Evolutionary conservation across 371 early-diverging fungal genomes (phyloP).

Genomic region (Apophysomyces variabilis): DNA sequence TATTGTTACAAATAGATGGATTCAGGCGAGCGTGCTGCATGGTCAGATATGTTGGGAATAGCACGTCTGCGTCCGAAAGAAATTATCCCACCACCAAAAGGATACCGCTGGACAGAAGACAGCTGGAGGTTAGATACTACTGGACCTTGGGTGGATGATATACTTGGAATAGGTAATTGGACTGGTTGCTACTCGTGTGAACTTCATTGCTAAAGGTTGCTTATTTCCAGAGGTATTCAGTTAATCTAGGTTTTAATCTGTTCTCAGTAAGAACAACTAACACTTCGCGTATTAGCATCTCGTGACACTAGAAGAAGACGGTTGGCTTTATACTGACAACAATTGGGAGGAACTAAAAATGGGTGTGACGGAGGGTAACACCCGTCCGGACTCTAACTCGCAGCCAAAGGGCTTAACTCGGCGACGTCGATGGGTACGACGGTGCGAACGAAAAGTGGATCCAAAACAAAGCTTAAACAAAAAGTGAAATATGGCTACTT

Average conservation of each 20-base stretch:
- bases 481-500: background rate
- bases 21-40: constrained; percentile 30
- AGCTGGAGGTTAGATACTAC: constrained; percentile 46
- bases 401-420: constrained; percentile 20
- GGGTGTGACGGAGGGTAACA: constrained; percentile 5
- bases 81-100: constrained; percentile 42
- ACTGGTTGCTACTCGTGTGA: background rate
- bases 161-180: constrained; percentile 38
- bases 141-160: constrained; percentile 53
- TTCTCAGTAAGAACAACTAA: background rate
- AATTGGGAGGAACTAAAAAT: constrained; percentile 29
- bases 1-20: constrained; percentile 15
- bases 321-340: constrained; percentile 42
- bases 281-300: constrained; percentile 10
- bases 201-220: background rate
- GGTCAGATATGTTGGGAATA: constrained; percentile 47
- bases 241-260: background rate
- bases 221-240: constrained; percentile 9
- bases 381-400: constrained; percentile 7
- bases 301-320: constrained; percentile 37
- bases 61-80: constrained; percentile 32
- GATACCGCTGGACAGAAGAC: constrained; percentile 48
- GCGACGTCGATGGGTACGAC: constrained; percentile 31
- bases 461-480: background rate
- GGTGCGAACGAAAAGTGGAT: constrained; percentile 18